Evolutionary conservation across 2,329 filamentous ascomycete genomes (phyloP).

Genomic region (Zopfia rhizophila): DNA sequence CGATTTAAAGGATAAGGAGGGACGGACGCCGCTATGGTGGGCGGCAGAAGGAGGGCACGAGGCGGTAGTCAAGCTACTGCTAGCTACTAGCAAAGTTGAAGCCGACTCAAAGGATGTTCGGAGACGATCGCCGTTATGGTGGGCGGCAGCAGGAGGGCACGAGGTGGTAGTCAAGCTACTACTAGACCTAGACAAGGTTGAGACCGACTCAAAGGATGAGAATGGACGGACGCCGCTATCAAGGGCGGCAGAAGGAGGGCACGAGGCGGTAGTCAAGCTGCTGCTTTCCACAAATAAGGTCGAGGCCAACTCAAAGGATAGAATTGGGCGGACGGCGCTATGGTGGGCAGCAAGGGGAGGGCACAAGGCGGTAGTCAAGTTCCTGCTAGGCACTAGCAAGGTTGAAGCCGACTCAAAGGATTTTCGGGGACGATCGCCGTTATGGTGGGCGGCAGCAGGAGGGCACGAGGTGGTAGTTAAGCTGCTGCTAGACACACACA

Average conservation of each 20-base stretch:
- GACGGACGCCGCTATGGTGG: conserved; percentile 6
- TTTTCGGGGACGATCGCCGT: conserved; percentile 7
- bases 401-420: conserved; percentile 12
- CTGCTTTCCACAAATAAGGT: conserved; percentile 1
- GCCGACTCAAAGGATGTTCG: conserved; percentile 5
- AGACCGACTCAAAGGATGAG: conserved; percentile 6
- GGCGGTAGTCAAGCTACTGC: conserved; percentile 12
- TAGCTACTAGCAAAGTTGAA: conserved; percentile 10
- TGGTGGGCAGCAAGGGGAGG: conserved; percentile 12
- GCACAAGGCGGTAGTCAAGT: neutral
- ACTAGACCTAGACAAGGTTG: conserved; percentile 11
- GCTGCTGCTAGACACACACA: conserved; percentile 5
- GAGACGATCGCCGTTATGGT: neutral
- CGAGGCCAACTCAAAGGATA: neutral
- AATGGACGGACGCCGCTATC: conserved; percentile 12
- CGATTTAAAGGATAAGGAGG: conserved; percentile 1
- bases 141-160: conserved; percentile 5
- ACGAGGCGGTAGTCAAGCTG: conserved; percentile 8
- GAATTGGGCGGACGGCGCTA: conserved; percentile 7
- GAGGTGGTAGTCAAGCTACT: conserved; percentile 7
- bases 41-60: conserved; percentile 9
- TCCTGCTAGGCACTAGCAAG: conserved; percentile 6
- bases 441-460: conserved; percentile 11
- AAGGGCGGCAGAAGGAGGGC: conserved; percentile 1
- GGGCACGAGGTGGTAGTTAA: conserved; percentile 9